Conservation (phyloP, 208 protist genomes). For the Trypanosoma rangeli region DNA sequence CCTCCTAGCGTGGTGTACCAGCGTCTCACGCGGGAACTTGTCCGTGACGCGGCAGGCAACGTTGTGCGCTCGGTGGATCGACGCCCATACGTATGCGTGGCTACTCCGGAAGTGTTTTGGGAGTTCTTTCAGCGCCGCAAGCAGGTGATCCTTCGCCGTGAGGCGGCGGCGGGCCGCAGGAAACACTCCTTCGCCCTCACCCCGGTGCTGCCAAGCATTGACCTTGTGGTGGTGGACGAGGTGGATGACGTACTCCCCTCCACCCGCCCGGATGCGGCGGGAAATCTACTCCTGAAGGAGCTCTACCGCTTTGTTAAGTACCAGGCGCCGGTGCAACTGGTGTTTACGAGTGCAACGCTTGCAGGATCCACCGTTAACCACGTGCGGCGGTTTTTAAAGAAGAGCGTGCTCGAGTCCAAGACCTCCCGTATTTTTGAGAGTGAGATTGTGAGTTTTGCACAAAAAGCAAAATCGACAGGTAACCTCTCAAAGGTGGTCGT, state of each 20-base stretch:
- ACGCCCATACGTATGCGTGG: constrained; percentile 80
- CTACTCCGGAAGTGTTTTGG: constrained; percentile 81
- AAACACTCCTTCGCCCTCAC: constrained; percentile 65
- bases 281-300: constrained; percentile 83
- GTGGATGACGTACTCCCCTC: constrained; percentile 85
- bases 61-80: constrained; percentile 58
- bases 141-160: constrained; percentile 43
- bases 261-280: constrained; percentile 52
- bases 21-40: constrained; percentile 65
- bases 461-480: constrained; percentile 25
- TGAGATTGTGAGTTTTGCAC: constrained; percentile 17
- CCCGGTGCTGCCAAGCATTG: constrained; percentile 72
- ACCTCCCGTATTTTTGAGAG: constrained; percentile 76
- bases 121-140: constrained; percentile 59
- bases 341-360: constrained; percentile 89
- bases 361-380: constrained; percentile 86
- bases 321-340: constrained; percentile 81
- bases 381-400: constrained; percentile 88
- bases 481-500: constrained; percentile 59
- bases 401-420: constrained; percentile 71
- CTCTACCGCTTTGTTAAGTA: constrained; percentile 84
- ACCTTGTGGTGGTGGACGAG: constrained; percentile 87
- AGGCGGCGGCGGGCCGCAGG: constrained; percentile 39
- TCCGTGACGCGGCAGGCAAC: constrained; percentile 37
- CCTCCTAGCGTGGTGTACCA: constrained; percentile 62